A percentile compares a stretch with the other conserved stretches of the same genome.
These are phyloP conservation scores for Populus simonii DNA, from an alignment of 345 rosid genomes.

Conservation along the genomic window DNA sequence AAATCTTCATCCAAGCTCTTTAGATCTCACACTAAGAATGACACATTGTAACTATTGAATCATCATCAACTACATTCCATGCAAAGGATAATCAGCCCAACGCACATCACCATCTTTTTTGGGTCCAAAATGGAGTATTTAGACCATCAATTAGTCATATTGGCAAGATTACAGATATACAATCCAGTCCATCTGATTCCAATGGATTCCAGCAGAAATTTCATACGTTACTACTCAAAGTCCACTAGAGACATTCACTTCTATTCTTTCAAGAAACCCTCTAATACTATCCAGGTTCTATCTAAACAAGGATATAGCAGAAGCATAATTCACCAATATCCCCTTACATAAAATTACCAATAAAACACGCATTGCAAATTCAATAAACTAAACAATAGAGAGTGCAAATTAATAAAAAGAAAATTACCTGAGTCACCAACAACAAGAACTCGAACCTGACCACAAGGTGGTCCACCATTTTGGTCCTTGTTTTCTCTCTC, in stretches of 20 bases:
- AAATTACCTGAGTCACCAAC: slow-evolving; percentile 94
- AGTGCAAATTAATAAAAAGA: not conserved
- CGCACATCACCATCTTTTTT: not conserved
- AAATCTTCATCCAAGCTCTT: not conserved
- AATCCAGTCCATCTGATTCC: not conserved
- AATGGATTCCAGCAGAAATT: not conserved
- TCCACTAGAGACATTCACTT: not conserved
- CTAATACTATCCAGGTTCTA: not conserved
- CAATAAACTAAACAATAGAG: not conserved
- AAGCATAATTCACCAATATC: not conserved
- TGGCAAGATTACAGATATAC: not conserved
- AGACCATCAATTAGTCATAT: not conserved
- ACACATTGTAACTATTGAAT: not conserved
- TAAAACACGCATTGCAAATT: not conserved
- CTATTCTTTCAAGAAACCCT: not conserved
- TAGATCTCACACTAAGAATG: not conserved
- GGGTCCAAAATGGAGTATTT: not conserved
- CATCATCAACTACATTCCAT: not conserved
- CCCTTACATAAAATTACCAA: not conserved
- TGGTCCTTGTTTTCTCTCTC: slow-evolving; percentile 80
- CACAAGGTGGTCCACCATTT: slow-evolving; percentile 74
- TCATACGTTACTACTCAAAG: not conserved
- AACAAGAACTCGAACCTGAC: slow-evolving; percentile 94
- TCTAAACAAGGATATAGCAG: not conserved
- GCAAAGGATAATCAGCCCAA: not conserved